phyloP scores from a whole-genome alignment of 106 monocot genomes.

The Alisma plantagoaquatica region DNA sequence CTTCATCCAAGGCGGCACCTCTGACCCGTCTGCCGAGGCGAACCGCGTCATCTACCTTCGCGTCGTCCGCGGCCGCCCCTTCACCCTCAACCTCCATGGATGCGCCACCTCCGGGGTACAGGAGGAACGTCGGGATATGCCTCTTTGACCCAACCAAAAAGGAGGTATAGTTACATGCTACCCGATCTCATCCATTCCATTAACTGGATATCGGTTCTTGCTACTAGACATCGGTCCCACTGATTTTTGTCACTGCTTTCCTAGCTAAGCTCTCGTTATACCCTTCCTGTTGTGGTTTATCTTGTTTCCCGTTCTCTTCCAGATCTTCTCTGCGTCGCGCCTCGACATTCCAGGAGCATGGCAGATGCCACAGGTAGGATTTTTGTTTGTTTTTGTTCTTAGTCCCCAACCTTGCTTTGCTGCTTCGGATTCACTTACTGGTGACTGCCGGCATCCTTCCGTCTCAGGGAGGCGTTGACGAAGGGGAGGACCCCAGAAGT shows the following conservation, averaged over 20 bases:
- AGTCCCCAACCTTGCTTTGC: neutral
- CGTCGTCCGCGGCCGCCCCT: neutral
- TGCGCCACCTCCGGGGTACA: conserved; percentile 54
- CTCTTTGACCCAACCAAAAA: conserved; percentile 54
- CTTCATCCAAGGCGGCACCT: neutral
- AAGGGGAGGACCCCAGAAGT: conserved; percentile 64
- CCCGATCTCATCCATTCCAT: neutral
- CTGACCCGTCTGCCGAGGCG: too few species aligned
- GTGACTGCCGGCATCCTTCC: neutral
- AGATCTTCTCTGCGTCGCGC: conserved; percentile 87
- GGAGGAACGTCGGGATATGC: conserved; percentile 89
- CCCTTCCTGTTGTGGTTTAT: neutral
- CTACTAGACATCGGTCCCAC: too few species aligned
- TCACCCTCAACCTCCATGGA: conserved; percentile 42
- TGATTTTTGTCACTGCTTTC: too few species aligned
- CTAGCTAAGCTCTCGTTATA: neutral
- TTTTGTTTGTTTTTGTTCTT: neutral
- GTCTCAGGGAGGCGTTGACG: conserved; percentile 75
- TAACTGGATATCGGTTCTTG: neutral
- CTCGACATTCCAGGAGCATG: conserved; percentile 70
- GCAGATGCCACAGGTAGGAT: conserved; percentile 95
- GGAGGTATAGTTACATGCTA: conserved; percentile 26
- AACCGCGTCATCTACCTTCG: too few species aligned
- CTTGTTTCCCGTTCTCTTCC: neutral
- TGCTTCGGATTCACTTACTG: too few species aligned